Conservation (phyloP, 176 grass and related monocot genomes). For the Themeda triandra region DNA sequence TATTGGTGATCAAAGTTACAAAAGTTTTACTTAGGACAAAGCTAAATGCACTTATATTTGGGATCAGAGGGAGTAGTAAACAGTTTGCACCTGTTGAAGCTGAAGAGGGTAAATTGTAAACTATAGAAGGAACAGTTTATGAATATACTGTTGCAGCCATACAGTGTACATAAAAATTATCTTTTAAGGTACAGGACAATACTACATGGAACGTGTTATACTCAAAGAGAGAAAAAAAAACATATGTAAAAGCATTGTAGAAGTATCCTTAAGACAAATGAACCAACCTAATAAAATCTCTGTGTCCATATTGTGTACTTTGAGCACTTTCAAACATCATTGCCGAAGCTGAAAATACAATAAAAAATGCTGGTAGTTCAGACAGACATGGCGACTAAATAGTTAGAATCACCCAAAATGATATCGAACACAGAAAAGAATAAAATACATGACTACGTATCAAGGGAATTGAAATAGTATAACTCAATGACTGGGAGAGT, state of each 20-base stretch:
- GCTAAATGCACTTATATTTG: too few relatives aligned
- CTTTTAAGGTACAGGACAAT: neutral
- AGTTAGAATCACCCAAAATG: neutral
- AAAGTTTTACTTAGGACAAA: too few relatives aligned
- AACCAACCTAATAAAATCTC: conserved; percentile 68
- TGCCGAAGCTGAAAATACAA: neutral
- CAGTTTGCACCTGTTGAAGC: neutral
- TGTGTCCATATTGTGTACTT: conserved; percentile 52
- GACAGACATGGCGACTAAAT: neutral
- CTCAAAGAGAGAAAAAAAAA: neutral
- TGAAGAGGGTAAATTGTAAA: neutral
- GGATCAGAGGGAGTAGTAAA: neutral
- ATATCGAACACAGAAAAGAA: neutral
- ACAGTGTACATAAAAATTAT: neutral
- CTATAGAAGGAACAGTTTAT: neutral
- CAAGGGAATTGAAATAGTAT: neutral
- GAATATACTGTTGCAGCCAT: neutral
- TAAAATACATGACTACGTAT: neutral
- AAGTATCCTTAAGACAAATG: neutral
- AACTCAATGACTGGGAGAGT: neutral
- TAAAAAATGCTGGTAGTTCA: neutral
- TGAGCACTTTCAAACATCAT: conserved; percentile 60
- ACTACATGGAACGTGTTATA: neutral
- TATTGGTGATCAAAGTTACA: too few relatives aligned
- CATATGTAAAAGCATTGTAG: neutral